Base-by-base conservation (phyloP, 2,329 filamentous ascomycete genomes). In the Sporothrix sp. region DNA sequence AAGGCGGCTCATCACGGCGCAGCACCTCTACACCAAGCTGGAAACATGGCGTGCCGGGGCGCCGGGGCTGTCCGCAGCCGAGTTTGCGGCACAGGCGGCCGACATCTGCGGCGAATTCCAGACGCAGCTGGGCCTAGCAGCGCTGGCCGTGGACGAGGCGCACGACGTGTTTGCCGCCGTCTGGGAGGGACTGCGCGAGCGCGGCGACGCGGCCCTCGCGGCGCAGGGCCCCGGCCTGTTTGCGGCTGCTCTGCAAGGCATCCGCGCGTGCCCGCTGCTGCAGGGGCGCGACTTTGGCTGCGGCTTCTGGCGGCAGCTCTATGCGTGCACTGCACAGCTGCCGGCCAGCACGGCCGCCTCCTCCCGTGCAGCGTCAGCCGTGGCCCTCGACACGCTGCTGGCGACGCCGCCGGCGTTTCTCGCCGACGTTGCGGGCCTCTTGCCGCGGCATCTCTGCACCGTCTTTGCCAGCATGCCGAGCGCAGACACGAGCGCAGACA, bases 141-240 rank as follows among this genome's bases (percentile, higher is more conserved):
- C 52, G 2, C 48, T 58, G n/a, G 48, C 51, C 0, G 40, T 47
- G 14, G 51, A 56, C 33, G 55, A 58, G 18, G 39, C 44, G 3
- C 20, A n/a, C 9, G 45, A 49, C 4, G 40, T 37, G 0, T 36
- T 57, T n/a, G 48, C 52, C 23, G 30, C 40, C 0, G 16, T 57
- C 0, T 53, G 53, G 46, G 40, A 23, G 0, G 39, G 42, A 3
- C 20, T 55, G 32, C 11, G 27, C n/a, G 23, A 18, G n/a, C 33
- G 37, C 16, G 20, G 11, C 42, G 23, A 13, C 7, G 35, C n/a
- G n/a, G n/a, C 7, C 5, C 28, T 32, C 3, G 30, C 18, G 2
- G 18, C 16, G 9, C 28, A 27, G 7, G 45, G 46, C 0, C 7
- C 25, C 2, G 14, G 27, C 6, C 46, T 52, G 2, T 28, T 28